Evolutionary conservation across 768 basidiomycete species (phyloP).

Genomic region (Fibroporia radiculosa): DNA sequence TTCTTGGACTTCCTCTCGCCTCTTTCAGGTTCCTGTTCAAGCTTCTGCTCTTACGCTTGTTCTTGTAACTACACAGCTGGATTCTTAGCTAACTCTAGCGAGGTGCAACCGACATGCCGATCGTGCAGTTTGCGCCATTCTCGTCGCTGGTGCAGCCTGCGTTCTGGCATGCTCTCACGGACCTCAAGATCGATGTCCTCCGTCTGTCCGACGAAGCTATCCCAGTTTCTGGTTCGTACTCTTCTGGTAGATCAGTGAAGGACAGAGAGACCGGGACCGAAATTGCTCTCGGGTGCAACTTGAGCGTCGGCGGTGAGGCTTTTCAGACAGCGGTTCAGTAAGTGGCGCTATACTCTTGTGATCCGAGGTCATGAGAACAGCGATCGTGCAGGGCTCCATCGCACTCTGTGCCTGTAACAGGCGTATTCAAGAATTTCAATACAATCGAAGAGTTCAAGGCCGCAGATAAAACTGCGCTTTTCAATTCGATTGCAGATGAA

Average conservation of each 20-base stretch:
- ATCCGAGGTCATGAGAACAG: neutral
- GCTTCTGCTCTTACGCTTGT: too few species aligned
- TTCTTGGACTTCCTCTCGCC: too few species aligned
- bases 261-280: constrained; percentile 74
- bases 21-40: too few species aligned
- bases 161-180: constrained; percentile 89
- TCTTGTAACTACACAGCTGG: too few species aligned
- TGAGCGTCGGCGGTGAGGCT: constrained; percentile 58
- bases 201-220: constrained; percentile 70
- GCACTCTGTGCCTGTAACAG: constrained; percentile 45
- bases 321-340: constrained; percentile 46
- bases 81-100: too few species aligned
- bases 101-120: neutral
- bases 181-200: constrained; percentile 86
- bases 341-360: constrained; percentile 15
- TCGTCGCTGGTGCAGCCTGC: constrained; percentile 80
- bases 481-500: constrained; percentile 63
- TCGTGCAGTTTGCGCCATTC: constrained; percentile 84
- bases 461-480: constrained; percentile 81
- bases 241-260: constrained; percentile 59
- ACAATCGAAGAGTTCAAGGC: constrained; percentile 94
- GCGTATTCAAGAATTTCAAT: constrained; percentile 89
- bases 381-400: constrained; percentile 32
- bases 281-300: constrained; percentile 62
- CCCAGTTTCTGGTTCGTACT: constrained; percentile 58